Evolutionary conservation across 164 flowering plant species (phyloP).

Genomic region (Houttuynia cordata): DNA sequence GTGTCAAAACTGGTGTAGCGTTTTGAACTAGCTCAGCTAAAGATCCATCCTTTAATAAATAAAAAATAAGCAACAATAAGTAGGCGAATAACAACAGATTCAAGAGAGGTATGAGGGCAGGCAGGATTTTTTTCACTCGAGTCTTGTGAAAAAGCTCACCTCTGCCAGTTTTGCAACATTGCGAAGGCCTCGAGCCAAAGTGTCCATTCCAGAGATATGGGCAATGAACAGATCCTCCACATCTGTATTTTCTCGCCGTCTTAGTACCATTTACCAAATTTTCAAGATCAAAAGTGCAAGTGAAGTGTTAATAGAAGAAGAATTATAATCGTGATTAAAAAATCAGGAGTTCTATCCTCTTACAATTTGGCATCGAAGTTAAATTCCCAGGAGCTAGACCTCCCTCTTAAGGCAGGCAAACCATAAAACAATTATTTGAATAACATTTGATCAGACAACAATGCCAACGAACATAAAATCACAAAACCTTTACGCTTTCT

Average conservation of each 20-base stretch:
- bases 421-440: background rate
- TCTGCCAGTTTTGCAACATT: constrained; percentile 79
- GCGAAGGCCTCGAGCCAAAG: constrained; percentile 88
- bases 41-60: constrained; percentile 67
- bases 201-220: constrained; percentile 92
- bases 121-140: background rate
- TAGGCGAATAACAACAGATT: too few species aligned
- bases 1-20: constrained; percentile 80
- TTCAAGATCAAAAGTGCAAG: background rate
- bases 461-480: background rate
- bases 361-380: constrained; percentile 97
- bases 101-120: background rate
- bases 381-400: constrained; percentile 98
- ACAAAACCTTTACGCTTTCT: background rate
- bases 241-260: constrained; percentile 97
- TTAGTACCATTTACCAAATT: constrained; percentile 9
- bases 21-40: constrained; percentile 63
- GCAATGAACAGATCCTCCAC: constrained; percentile 93
- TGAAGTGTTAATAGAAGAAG: background rate
- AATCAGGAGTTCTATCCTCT: constrained; percentile 14
- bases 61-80: background rate
- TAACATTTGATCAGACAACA: too few species aligned
- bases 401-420: constrained; percentile 37
- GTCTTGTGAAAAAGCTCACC: constrained; percentile 22
- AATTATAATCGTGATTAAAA: too few species aligned